Conservation (phyloP, 2,329 filamentous ascomycete genomes). For the Penicillium sp. region DNA sequence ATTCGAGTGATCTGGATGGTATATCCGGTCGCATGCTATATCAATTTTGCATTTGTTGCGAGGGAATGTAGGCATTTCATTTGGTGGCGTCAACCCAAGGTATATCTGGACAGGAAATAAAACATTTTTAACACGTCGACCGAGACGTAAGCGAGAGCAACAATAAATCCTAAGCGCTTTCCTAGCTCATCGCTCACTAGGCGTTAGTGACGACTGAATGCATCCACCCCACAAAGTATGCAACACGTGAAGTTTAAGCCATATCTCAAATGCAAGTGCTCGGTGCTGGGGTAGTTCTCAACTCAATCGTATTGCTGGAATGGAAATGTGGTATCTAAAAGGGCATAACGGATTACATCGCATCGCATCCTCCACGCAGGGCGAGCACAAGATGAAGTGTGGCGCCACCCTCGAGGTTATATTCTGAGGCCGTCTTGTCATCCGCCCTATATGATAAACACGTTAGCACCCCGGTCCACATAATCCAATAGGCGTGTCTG, state of each 20-base stretch:
- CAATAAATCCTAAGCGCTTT: neutral
- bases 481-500: neutral
- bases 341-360: conserved; percentile 13
- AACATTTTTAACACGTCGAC: no score
- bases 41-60: neutral
- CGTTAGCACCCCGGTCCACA: neutral
- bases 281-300: neutral
- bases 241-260: neutral
- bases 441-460: conserved; percentile 68
- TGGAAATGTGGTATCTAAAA: conserved; percentile 18
- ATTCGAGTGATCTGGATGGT: neutral
- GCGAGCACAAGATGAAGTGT: conserved; percentile 95
- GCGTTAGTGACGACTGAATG: neutral
- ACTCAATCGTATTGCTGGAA: conserved; percentile 3
- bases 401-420: conserved; percentile 85
- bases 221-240: neutral
- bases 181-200: neutral
- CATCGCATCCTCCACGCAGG: conserved; percentile 70
- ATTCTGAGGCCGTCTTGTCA: conserved; percentile 89
- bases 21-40: neutral
- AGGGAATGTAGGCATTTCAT: neutral
- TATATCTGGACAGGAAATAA: neutral
- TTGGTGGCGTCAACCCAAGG: neutral
- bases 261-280: neutral
- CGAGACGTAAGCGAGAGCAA: neutral